Percentiles rank a stretch among this genome's conserved stretches.
Evolutionary conservation across 495 filamentous ascomycete genomes (phyloP).

Genomic region (Cladorrhinum samala): DNA sequence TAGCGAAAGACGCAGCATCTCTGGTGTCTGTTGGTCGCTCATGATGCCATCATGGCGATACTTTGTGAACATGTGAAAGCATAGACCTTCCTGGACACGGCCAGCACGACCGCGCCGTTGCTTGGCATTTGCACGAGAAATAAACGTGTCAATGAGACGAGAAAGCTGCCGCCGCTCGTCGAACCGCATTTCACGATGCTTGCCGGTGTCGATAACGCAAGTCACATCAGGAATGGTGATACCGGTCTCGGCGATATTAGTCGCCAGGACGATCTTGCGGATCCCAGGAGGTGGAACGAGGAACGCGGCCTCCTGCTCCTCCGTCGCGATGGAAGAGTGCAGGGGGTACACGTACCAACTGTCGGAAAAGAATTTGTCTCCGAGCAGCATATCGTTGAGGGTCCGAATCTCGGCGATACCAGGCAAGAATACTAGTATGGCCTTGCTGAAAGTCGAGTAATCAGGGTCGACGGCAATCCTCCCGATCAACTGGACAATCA

Average conservation of each 20-base stretch:
- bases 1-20: conserved; percentile 87
- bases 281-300: conserved; percentile 70
- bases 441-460: conserved; percentile 70
- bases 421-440: conserved; percentile 88
- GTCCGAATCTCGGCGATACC: conserved; percentile 89
- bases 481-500: conserved; percentile 68
- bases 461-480: conserved; percentile 61
- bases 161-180: conserved; percentile 90
- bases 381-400: conserved; percentile 72
- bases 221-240: conserved; percentile 97
- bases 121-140: conserved; percentile 89
- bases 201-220: conserved; percentile 89
- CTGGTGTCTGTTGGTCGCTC: conserved; percentile 86
- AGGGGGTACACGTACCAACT: conserved; percentile 78
- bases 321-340: conserved; percentile 91
- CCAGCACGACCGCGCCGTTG: conserved; percentile 90
- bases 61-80: conserved; percentile 91
- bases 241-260: conserved; percentile 95
- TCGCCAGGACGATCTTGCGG: conserved; percentile 89
- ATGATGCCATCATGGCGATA: conserved; percentile 74
- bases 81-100: conserved; percentile 89
- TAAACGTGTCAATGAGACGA: conserved; percentile 82
- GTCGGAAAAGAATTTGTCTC: conserved; percentile 60
- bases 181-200: conserved; percentile 93
- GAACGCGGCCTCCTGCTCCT: conserved; percentile 92